Evolutionary conservation across 371 early-diverging fungal genomes (phyloP), one percentile per base, ranked within the genome.

Genomic region (Zychaea mexicana): DNA sequence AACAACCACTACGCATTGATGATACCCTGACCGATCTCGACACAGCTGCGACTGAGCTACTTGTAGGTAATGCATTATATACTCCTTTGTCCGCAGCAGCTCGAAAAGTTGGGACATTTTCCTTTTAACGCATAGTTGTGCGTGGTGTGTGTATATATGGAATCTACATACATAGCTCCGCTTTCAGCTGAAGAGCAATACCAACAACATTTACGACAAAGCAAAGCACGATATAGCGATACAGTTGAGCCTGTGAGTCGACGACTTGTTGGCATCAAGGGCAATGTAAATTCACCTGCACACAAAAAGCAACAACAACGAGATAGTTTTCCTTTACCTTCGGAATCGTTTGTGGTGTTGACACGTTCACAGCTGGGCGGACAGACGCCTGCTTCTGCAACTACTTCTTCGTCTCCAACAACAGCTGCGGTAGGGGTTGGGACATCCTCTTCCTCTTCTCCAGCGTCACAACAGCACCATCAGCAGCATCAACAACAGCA

Each of bases 261-360:
- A 45, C 32, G 52, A 30, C 59, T 36, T 27, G 30, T 58, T 28
- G 56, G 56, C 1, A 26, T 56, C 13, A 36, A 31, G 17, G 36
- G 32, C 30, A 19, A 36, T 36, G 56, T 21, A 19, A 56, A 21
- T 61, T n/a, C 21, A 66, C 0, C 39, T 69, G 19, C 61, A 62
- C 33, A 56, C 39, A 64, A 62, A 10, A n/a, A 53, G 17, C 57
- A 33, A 22, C 32, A 60, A 8, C 63, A 74, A 59, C 63, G 70
- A 54, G 65, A 62, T 2, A 68, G 64, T 33, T 63, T 55, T 19
- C 76, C 75, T 10, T 79, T 75, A 26, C 70, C 84, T 17, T 73
- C 84, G 2, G 88, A 85, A 49, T 85, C 88, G 7, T 85, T 82
- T 74, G 81, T 88, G 6, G 74, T 86, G 31, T 69, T 86, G 24